Conservation (phyloP, 352 stramenopile species). For the Peronospora farinosa region DNA sequence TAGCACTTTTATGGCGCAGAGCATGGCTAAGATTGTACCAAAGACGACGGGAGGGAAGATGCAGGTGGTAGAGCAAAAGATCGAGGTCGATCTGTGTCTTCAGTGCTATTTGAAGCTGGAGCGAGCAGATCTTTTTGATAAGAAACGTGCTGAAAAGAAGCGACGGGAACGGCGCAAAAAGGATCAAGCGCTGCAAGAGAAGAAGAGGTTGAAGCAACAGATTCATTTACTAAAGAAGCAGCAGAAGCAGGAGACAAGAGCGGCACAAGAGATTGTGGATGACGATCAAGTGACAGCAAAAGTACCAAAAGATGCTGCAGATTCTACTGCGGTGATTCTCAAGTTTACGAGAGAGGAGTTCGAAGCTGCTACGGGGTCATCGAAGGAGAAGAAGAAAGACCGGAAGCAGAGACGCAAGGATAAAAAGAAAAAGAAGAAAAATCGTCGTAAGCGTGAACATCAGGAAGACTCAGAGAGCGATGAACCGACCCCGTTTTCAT, state of each 20-base stretch:
- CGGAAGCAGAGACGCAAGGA: slow-evolving; percentile 54
- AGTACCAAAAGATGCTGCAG: slow-evolving; percentile 2
- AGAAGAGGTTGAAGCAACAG: slow-evolving; percentile 43
- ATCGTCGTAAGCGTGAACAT: slow-evolving; percentile 36
- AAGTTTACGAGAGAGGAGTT: slow-evolving; percentile 37
- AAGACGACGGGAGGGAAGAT: slow-evolving; percentile 14
- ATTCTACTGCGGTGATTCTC: slow-evolving; percentile 16
- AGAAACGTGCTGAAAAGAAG: slow-evolving; percentile 42
- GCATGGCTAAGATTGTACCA: slow-evolving; percentile 6
- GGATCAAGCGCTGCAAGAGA: slow-evolving; percentile 30
- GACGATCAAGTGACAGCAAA: slow-evolving; percentile 1
- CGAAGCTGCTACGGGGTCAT: slow-evolving; percentile 22
- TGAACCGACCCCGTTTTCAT: slow-evolving; percentile 35
- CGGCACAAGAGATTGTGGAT: slow-evolving; percentile 2
- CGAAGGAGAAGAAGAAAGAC: slow-evolving; percentile 46
- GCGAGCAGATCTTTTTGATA: slow-evolving; percentile 53
- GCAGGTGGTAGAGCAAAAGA: slow-evolving; percentile 21
- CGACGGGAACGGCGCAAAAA: slow-evolving; percentile 27
- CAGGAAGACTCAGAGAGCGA: slow-evolving; percentile 52
- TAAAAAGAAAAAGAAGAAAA: slow-evolving; percentile 47
- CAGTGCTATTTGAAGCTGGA: slow-evolving; percentile 69
- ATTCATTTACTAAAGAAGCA: slow-evolving; percentile 55
- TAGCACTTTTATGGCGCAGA: slow-evolving; percentile 12
- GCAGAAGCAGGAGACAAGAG: slow-evolving; percentile 52
- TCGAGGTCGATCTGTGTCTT: slow-evolving; percentile 52